A percentile compares a stretch with the other conserved stretches of the same genome.
These are phyloP conservation scores for Emericellopsis atlantica DNA, from an alignment of 2,329 filamentous ascomycete genomes.

Conservation along the genomic window DNA sequence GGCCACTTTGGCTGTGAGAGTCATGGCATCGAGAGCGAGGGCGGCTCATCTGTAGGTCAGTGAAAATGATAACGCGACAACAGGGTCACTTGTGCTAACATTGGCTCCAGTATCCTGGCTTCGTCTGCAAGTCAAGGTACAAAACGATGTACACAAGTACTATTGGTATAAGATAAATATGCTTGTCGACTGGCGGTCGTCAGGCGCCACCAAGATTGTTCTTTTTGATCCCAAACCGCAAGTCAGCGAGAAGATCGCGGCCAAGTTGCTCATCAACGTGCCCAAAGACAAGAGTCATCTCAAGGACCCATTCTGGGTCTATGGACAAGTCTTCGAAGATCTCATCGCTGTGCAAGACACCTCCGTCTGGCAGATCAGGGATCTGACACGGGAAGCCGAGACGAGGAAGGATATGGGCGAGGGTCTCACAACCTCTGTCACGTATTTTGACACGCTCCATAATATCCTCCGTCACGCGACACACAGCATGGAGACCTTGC, in stretches of 20 bases:
- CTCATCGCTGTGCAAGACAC: constrained; percentile 17
- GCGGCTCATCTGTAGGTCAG: not conserved
- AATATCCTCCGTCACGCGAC: constrained; percentile 29
- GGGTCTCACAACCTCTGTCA: not conserved
- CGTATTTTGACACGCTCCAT: constrained; percentile 21
- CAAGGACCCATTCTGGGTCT: constrained; percentile 21
- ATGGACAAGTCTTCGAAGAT: constrained; percentile 14
- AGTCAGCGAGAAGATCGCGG: constrained; percentile 3
- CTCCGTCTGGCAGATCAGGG: constrained; percentile 25
- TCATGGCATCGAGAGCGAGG: too few species aligned
- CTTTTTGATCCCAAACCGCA: constrained; percentile 13
- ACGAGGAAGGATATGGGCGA: constrained; percentile 9
- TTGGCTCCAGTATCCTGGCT: constrained; percentile 14
- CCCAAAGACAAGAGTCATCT: not conserved
- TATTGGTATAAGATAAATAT: constrained; percentile 21
- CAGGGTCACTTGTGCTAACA: too few species aligned
- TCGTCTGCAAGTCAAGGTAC: constrained; percentile 16
- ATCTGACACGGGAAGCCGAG: constrained; percentile 14
- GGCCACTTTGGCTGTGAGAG: constrained; percentile 23
- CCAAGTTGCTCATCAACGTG: not conserved
- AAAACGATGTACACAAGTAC: constrained; percentile 10
- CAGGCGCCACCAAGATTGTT: constrained; percentile 13
- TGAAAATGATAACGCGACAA: too few species aligned
- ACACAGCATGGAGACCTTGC: constrained; percentile 28
- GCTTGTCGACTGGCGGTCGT: constrained; percentile 12